A percentile compares a stretch with the other conserved stretches of the same genome.
Evolutionary conservation across 495 filamentous ascomycete genomes (phyloP).

Genomic region (Penicillium parvum): DNA sequence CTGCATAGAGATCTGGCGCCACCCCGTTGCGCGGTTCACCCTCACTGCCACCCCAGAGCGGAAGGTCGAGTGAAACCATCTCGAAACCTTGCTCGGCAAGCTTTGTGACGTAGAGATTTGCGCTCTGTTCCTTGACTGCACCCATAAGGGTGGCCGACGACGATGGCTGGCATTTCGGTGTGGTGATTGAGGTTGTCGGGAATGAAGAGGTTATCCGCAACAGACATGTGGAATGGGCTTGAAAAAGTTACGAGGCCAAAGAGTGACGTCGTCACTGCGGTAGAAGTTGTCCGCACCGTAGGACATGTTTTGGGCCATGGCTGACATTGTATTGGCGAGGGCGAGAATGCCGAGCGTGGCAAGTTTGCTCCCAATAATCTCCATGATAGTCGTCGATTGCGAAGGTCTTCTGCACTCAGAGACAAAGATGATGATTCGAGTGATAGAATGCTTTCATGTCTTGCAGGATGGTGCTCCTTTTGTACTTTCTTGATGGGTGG

Average conservation of each 20-base stretch:
- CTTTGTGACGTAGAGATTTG: conserved; percentile 30
- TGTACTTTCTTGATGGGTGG: too few relatives aligned
- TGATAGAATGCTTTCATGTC: too few relatives aligned
- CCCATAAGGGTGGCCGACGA: conserved; percentile 34
- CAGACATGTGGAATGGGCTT: conserved; percentile 17
- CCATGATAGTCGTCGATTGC: conserved; percentile 3
- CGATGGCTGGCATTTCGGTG: conserved; percentile 10
- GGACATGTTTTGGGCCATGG: conserved; percentile 27
- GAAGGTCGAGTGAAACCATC: conserved; percentile 31
- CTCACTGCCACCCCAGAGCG: conserved; percentile 33
- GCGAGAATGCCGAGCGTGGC: conserved; percentile 1
- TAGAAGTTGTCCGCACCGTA: conserved; percentile 29
- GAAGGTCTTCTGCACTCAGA: background rate
- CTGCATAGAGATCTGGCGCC: conserved; percentile 31
- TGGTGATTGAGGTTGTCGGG: conserved; percentile 10
- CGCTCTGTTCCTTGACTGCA: conserved; percentile 38
- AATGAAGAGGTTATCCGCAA: conserved; percentile 23
- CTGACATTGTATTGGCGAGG: conserved; percentile 7
- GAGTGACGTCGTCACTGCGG: conserved; percentile 20
- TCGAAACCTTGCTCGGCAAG: conserved; percentile 38
- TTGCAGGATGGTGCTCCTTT: too few relatives aligned
- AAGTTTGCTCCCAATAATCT: background rate
- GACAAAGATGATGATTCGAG: too few relatives aligned
- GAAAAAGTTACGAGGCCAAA: conserved; percentile 18
- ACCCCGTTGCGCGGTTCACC: conserved; percentile 35